A percentile compares a stretch with the other conserved stretches of the same genome.
These are phyloP conservation scores for Cinnamomum chago DNA, from an alignment of 164 flowering plant genomes.

Conservation along the genomic window DNA sequence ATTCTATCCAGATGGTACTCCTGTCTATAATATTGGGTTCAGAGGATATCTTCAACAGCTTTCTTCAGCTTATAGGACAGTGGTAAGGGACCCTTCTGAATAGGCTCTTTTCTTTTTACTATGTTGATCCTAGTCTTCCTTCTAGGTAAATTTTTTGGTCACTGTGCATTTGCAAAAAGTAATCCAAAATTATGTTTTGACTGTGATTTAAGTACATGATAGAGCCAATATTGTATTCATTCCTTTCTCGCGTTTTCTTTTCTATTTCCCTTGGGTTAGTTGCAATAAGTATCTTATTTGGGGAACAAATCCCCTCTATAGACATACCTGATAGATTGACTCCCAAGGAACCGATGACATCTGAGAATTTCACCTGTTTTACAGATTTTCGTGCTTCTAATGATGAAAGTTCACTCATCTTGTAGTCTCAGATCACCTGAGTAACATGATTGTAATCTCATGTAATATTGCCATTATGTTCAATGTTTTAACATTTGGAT, in stretches of 20 bases:
- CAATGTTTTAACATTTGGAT: too few relatives aligned
- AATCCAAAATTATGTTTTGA: not conserved
- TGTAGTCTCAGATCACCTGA: not conserved
- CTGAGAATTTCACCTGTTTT: not conserved
- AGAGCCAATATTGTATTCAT: too few relatives aligned
- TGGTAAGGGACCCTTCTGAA: not conserved
- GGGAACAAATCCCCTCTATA: not conserved
- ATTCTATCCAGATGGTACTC: slow-evolving; percentile 68
- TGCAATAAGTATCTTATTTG: not conserved
- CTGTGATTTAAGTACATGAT: not conserved
- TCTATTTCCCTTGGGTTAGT: not conserved
- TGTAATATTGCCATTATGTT: not conserved
- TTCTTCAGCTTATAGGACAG: slow-evolving; percentile 25
- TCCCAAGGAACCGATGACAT: not conserved
- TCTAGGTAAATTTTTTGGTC: not conserved
- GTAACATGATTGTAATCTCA: not conserved
- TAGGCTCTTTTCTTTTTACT: not conserved
- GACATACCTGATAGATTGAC: not conserved
- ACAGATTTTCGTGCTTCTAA: not conserved
- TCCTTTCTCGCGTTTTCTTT: not conserved
- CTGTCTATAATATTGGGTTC: slow-evolving; percentile 72
- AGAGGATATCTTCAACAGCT: slow-evolving; percentile 47
- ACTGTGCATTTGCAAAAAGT: not conserved
- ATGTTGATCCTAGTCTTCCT: not conserved
- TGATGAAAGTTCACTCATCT: not conserved